Evolutionary conservation across 208 protist species (phyloP).

Genomic region (Wallacemonas sp.): DNA sequence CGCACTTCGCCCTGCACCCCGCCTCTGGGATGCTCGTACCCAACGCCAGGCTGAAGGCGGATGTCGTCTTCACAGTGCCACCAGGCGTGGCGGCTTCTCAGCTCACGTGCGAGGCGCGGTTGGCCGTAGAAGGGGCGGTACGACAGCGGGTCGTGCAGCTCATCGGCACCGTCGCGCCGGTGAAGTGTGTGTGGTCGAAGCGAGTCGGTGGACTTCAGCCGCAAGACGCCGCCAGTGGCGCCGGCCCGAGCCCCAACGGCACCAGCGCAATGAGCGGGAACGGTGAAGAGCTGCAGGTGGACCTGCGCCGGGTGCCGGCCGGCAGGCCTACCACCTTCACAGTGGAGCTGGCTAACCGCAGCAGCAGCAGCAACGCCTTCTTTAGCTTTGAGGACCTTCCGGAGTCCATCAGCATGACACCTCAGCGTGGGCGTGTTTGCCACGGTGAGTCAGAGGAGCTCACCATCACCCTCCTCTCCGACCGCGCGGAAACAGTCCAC

Average conservation of each 20-base stretch:
- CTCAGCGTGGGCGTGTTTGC: slow-evolving; percentile 60
- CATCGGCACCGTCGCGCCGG: slow-evolving; percentile 58
- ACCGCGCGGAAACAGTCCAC: slow-evolving; percentile 26
- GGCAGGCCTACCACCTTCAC: slow-evolving; percentile 38
- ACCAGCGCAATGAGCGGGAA: not conserved
- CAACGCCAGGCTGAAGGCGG: slow-evolving; percentile 46
- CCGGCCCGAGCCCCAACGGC: not conserved
- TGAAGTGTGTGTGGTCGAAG: slow-evolving; percentile 55
- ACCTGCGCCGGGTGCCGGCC: slow-evolving; percentile 73
- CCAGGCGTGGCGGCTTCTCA: slow-evolving; percentile 32
- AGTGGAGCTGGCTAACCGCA: slow-evolving; percentile 60
- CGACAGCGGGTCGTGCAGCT: slow-evolving; percentile 56
- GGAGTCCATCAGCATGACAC: slow-evolving; percentile 64
- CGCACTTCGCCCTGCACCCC: slow-evolving; percentile 70
- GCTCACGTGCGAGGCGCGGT: slow-evolving; percentile 31
- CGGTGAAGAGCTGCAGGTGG: slow-evolving; percentile 43
- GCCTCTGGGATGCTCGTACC: slow-evolving; percentile 58
- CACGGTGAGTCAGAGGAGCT: slow-evolving; percentile 73
- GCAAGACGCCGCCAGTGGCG: not conserved
- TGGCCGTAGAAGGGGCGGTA: slow-evolving; percentile 79
- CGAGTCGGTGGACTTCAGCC: not conserved
- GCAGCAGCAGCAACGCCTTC: slow-evolving; percentile 60
- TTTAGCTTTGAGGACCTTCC: slow-evolving; percentile 70
- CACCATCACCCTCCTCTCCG: slow-evolving; percentile 41
- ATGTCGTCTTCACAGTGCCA: slow-evolving; percentile 73